Base-by-base conservation (phyloP, 192 early-diverging fungal genomes). In the Linnemannia zychae region DNA sequence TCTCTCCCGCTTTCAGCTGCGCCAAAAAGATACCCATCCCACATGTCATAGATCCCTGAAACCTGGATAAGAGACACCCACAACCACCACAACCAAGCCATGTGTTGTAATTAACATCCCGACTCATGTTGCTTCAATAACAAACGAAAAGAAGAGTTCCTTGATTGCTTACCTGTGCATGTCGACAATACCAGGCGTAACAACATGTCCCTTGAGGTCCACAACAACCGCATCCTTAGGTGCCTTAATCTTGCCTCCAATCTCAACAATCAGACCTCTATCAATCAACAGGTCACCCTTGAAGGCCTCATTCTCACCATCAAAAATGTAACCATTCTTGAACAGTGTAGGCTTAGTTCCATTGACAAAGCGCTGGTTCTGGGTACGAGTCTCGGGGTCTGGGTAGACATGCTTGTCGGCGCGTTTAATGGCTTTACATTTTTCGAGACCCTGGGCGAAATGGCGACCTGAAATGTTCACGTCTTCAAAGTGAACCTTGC, bases 171-270 rank as follows among this genome's bases (percentile, higher is more conserved):
- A 89, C 88, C 88, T 89, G 87, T 93, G 90, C 94, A 93, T 93
- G 76, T 96, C 96, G 4, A 96, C 91, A 49, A 96, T 89, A 60
- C 96, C 96, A 22, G 96, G 96, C 13, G 94, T 94, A n/a, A 96
- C 84, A 57, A 90, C 88, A 49, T 92, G 90, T 7, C 92, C 93
- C 47, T 92, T 87, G 50, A 93, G 90, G 78, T 96, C 92, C 18
- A 96, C 86, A 7, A 92, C 82, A 12, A 81, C 73, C 0, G 79
- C 79, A 12, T 83, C 87, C 34, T 88, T 77, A 18, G 82, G 73
- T 0, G 76, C 83, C 18, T 87, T 63, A 36, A 92, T 77, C 46
- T 82, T 76, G 17, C 79, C 65, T 7, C 87, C 91, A 31, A 94
- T 77, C 17, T 75, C 49, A 17, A 80, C 69, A 87, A 95, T 94